These are phyloP conservation scores for Carnegiea gigantea DNA, from an alignment of 179 eudicot genomes.

Conservation along the genomic window DNA sequence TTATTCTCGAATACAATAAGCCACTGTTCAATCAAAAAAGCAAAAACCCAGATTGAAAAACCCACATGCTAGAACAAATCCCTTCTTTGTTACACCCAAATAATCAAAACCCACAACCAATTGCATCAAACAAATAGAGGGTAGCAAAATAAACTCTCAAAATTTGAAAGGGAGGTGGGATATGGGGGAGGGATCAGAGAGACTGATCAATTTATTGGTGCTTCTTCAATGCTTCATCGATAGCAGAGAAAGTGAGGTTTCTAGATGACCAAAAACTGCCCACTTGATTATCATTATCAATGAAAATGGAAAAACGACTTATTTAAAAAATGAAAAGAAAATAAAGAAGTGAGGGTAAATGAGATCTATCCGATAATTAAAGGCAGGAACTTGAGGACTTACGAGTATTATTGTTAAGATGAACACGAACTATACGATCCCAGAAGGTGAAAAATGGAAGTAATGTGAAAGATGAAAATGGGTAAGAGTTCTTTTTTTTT, in stretches of 20 bases:
- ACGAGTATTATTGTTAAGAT: conserved; percentile 10
- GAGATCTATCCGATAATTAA: not conserved
- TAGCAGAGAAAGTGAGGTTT: conserved; percentile 35
- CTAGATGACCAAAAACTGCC: not conserved
- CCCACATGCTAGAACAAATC: not conserved
- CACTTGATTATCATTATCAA: not conserved
- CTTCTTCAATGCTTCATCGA: conserved; percentile 30
- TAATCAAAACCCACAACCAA: not conserved
- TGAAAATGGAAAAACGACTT: not conserved
- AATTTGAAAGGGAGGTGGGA: not conserved
- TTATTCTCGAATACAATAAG: not conserved
- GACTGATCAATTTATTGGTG: conserved; percentile 20
- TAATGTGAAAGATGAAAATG: not conserved
- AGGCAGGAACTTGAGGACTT: conserved; percentile 11
- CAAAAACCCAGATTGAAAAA: conserved; percentile 4
- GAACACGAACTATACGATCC: not conserved
- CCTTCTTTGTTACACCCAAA: not conserved
- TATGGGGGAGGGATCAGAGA: not conserved
- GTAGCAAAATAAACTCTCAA: not conserved
- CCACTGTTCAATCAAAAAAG: conserved; percentile 35
- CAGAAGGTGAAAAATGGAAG: conserved; percentile 7
- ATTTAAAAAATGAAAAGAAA: not conserved
- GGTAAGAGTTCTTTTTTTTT: not conserved
- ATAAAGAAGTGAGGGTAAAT: not conserved
- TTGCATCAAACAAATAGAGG: not conserved